These are phyloP conservation scores for Gossypium rotundifolium DNA, from an alignment of 345 rosid genomes.

Conservation along the genomic window DNA sequence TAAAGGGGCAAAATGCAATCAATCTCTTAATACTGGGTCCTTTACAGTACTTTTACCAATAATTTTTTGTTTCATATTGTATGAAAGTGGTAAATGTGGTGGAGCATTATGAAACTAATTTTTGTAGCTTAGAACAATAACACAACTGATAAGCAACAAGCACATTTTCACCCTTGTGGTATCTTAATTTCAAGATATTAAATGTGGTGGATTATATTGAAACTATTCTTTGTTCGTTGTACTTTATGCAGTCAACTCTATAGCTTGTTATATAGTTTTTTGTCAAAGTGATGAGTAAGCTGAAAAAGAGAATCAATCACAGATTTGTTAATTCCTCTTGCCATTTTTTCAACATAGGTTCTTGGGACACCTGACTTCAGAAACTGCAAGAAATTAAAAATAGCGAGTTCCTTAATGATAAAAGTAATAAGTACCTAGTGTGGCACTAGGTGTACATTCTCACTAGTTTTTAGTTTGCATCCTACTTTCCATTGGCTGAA, in stretches of 20 bases:
- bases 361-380: slow-evolving; percentile 4
- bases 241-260: neutral
- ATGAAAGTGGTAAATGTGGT: neutral
- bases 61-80: neutral
- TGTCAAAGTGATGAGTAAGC: neutral
- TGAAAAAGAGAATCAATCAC: neutral
- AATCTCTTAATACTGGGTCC: too few relatives aligned
- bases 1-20: too few relatives aligned
- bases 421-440: neutral
- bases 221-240: neutral
- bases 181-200: neutral
- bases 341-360: neutral
- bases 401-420: neutral
- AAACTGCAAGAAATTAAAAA: neutral
- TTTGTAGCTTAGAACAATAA: neutral
- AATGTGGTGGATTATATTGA: too few relatives aligned
- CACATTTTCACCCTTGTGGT: neutral
- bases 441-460: neutral
- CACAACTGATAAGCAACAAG: neutral
- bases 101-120: neutral
- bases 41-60: too few relatives aligned
- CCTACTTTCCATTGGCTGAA: too few relatives aligned
- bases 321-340: neutral
- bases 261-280: neutral
- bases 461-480: too few relatives aligned